Conservation (phyloP, 768 basidiomycete species). For the Coprinopsis strossmayeri region DNA sequence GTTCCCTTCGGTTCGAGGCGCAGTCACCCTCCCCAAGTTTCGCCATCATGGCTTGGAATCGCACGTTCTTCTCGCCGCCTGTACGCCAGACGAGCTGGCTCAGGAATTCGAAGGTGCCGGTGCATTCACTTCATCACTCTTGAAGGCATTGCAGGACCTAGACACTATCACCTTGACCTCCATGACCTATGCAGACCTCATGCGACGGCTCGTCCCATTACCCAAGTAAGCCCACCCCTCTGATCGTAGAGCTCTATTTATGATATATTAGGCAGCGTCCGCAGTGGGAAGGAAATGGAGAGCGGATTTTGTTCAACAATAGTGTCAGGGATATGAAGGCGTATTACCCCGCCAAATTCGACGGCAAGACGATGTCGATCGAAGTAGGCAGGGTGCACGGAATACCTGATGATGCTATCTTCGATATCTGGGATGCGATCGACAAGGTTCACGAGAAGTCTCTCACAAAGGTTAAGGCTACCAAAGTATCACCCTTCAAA, state of each 20-base stretch:
- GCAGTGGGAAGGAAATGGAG: conserved; percentile 15
- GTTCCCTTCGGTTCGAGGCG: background rate
- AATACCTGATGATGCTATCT: background rate
- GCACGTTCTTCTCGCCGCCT: conserved; percentile 14
- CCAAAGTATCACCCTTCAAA: background rate
- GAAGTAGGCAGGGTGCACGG: background rate
- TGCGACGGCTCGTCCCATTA: background rate
- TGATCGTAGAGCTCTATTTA: background rate
- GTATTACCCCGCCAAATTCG: background rate
- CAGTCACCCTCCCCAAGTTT: background rate
- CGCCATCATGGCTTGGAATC: conserved; percentile 4
- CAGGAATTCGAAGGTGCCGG: conserved; percentile 8
- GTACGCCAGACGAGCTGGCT: conserved; percentile 9
- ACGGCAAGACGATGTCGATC: background rate
- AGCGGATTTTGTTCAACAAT: conserved; percentile 11
- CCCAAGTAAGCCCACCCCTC: background rate
- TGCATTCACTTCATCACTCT: conserved; percentile 11
- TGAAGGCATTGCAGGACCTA: conserved; percentile 2
- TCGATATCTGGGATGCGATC: background rate
- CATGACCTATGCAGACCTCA: conserved; percentile 9
- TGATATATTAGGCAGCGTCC: conserved; percentile 13
- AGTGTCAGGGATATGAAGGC: conserved; percentile 2
- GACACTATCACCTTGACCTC: background rate
- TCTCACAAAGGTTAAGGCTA: background rate
- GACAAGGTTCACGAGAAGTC: background rate